Evolutionary conservation across 495 filamentous ascomycete species (phyloP).

Genomic region (Podospora tetraspora): DNA sequence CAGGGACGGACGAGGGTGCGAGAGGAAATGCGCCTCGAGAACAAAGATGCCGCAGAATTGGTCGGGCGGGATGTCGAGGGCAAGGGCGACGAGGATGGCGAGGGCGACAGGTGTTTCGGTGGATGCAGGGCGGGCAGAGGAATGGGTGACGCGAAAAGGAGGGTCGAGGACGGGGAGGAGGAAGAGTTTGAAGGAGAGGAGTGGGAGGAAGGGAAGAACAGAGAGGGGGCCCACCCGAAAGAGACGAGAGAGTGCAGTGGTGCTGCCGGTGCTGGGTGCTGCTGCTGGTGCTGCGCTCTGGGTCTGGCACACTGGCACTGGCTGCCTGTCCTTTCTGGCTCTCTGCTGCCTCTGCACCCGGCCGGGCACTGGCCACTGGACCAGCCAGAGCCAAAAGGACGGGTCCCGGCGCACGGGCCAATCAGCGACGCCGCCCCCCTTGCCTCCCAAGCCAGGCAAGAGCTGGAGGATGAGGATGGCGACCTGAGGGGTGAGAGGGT

Average conservation of each 20-base stretch:
- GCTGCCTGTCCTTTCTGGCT: not conserved
- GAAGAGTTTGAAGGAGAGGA: constrained; percentile 34
- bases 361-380: not conserved
- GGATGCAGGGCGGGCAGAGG: constrained; percentile 17
- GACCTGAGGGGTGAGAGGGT: not conserved
- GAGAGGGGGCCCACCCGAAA: constrained; percentile 27
- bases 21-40: constrained; percentile 30
- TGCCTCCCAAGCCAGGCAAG: not conserved
- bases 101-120: constrained; percentile 17
- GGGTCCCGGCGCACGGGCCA: constrained; percentile 10
- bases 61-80: constrained; percentile 14
- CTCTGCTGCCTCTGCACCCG: not conserved
- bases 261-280: constrained; percentile 10
- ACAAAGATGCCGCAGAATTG: constrained; percentile 29
- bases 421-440: constrained; percentile 5
- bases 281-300: not conserved
- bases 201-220: constrained; percentile 25
- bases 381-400: constrained; percentile 12
- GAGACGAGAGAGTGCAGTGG: constrained; percentile 16
- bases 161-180: constrained; percentile 23
- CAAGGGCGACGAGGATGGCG: constrained; percentile 18
- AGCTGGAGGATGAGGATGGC: not conserved
- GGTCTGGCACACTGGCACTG: not conserved
- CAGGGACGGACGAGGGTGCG: constrained; percentile 10
- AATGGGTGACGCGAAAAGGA: constrained; percentile 31